Evolutionary conservation across 257 asterid species (phyloP).

Genomic region (Penstemon newberryi): DNA sequence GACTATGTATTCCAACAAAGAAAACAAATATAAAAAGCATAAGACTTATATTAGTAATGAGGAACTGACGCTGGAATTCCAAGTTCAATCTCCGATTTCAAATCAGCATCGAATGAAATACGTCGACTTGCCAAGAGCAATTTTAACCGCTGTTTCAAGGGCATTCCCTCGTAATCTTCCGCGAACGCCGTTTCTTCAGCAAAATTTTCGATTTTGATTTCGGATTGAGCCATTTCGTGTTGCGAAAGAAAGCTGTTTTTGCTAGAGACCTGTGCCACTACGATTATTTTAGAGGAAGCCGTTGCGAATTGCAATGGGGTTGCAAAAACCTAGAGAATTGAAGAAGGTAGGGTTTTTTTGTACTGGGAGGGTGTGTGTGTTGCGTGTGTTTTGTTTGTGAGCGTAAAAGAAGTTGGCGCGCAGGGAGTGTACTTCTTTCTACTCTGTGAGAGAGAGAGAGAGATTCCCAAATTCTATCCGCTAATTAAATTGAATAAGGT

Average conservation of each 20-base stretch:
- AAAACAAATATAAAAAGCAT: neutral
- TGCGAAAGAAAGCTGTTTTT: neutral
- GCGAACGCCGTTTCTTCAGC: conserved; percentile 34
- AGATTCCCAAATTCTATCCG: no score
- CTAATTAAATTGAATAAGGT: no score
- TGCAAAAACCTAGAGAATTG: neutral
- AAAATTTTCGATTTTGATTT: conserved; percentile 26
- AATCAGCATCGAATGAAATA: conserved; percentile 22
- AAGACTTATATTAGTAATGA: neutral
- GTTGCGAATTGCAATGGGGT: neutral
- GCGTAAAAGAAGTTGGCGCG: no score
- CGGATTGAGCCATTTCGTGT: conserved; percentile 31
- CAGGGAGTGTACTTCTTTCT: no score
- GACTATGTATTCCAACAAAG: neutral
- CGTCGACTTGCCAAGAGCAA: conserved; percentile 44
- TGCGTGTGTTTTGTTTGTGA: no score
- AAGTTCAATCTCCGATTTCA: conserved; percentile 19
- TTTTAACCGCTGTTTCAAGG: conserved; percentile 71
- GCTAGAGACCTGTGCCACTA: neutral
- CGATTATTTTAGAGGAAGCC: neutral
- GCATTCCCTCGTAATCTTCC: conserved; percentile 58
- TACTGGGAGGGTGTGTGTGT: no score
- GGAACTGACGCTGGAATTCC: conserved; percentile 26
- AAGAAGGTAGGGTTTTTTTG: no score
- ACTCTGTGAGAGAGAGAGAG: no score